phyloP scores from a whole-genome alignment of 2,329 filamentous ascomycete species.

The Phaeosphaeria sp. region DNA sequence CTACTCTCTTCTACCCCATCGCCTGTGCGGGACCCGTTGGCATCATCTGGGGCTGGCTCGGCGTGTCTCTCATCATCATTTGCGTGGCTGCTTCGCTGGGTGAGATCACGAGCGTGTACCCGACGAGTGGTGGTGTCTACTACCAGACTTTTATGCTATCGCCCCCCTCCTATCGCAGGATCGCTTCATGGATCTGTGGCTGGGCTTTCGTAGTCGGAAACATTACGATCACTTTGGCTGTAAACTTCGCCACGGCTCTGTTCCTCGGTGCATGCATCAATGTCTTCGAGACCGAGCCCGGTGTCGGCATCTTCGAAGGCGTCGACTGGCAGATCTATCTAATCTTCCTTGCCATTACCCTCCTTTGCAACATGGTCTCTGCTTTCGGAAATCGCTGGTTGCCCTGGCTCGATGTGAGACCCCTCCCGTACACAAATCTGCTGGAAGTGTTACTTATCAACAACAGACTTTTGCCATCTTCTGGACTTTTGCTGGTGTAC shows the following conservation, averaged over 20 bases:
- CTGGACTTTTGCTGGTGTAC: constrained; percentile 75
- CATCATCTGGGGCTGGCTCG: constrained; percentile 76
- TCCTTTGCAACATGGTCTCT: constrained; percentile 59
- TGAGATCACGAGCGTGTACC: constrained; percentile 78
- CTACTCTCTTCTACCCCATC: constrained; percentile 72
- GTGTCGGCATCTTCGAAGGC: constrained; percentile 54
- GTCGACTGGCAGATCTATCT: constrained; percentile 56
- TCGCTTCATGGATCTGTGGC: constrained; percentile 74
- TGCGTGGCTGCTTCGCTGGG: constrained; percentile 73
- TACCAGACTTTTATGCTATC: constrained; percentile 81
- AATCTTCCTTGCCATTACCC: constrained; percentile 58
- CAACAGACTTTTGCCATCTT: constrained; percentile 72
- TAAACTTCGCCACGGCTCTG: constrained; percentile 74
- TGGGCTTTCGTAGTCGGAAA: constrained; percentile 82
- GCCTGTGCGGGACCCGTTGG: constrained; percentile 70
- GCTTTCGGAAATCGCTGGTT: constrained; percentile 62
- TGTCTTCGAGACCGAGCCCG: constrained; percentile 58
- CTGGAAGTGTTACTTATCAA: constrained; percentile 28
- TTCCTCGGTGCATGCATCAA: constrained; percentile 64
- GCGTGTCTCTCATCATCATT: constrained; percentile 72
- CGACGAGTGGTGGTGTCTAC: constrained; percentile 79
- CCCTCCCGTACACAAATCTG: constrained; percentile 20
- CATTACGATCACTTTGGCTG: constrained; percentile 82
- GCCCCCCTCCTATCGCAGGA: constrained; percentile 64
- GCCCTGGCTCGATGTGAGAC: constrained; percentile 70